Percentiles rank a stretch among this genome's conserved stretches.
phyloP scores from a whole-genome alignment of 169 alveolate species.

The Plasmodium berghei region DNA sequence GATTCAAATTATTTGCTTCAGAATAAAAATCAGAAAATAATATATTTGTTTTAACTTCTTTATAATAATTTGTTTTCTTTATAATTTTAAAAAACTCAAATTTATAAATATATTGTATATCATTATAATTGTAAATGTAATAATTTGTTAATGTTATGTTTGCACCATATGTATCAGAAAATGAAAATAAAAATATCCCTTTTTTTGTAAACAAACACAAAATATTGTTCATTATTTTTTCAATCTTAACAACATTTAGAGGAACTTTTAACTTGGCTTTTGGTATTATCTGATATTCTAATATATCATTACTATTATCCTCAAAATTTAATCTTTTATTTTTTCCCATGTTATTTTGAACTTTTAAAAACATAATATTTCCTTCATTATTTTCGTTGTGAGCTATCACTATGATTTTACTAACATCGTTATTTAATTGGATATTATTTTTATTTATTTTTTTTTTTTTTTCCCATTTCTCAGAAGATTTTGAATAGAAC shows the following conservation, averaged over 20 bases:
- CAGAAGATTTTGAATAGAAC: background rate
- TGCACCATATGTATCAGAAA: conserved; percentile 30
- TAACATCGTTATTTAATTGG: background rate
- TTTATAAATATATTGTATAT: conserved; percentile 1
- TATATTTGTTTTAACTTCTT: conserved; percentile 8
- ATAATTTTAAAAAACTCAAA: conserved; percentile 10
- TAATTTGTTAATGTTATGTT: conserved; percentile 27
- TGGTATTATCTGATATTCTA: conserved; percentile 33
- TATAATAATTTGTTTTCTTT: conserved; percentile 6
- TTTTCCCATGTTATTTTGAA: background rate
- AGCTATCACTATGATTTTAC: background rate
- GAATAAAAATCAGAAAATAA: conserved; percentile 9
- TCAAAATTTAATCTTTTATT: background rate
- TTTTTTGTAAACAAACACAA: conserved; percentile 39
- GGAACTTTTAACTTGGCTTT: conserved; percentile 34
- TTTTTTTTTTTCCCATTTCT: too few relatives aligned
- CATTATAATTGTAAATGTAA: background rate
- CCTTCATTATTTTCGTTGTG: background rate
- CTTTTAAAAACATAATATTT: conserved; percentile 6
- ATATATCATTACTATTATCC: background rate
- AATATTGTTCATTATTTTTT: conserved; percentile 8
- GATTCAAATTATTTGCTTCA: background rate
- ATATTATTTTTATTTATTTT: too few relatives aligned
- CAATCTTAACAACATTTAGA: conserved; percentile 17
- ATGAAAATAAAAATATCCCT: conserved; percentile 37